Evolutionary conservation across 192 early-diverging fungal genomes (phyloP), one percentile per base, ranked within the genome.

Genomic region (Allomyces arbusculus): DNA sequence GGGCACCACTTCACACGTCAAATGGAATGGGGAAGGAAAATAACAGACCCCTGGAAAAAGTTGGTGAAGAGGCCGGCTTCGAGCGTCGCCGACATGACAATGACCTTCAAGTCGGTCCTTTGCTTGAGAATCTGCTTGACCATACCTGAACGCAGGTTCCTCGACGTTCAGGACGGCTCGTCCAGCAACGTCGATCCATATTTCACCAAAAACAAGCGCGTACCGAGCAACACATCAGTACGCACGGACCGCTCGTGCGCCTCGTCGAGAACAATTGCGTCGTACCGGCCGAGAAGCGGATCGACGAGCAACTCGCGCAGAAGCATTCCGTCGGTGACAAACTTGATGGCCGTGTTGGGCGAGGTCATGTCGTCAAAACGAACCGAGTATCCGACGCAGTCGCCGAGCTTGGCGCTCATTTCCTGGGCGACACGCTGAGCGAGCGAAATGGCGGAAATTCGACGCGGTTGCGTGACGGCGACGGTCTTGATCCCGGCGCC

Each of bases 221-320:
- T 58, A 10, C 93, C 96, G 76, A 99, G 91, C 40, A 99, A 69
- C 61, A 99, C 89, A 73, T 99, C 96, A 0, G 96, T 99, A 23
- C 96, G 79, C 69, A 99, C 67, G 0, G 90, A 95, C n/a, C 96
- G 85, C 75, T 99, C 96, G 72, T 99, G 96, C 0, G 95, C 95
- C 71, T 99, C 95, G 68, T 99, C 95, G 44, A 99, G 71, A 26
- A 99, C 81, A 68, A 99, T 84, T 10, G 89, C 87, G 33, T 84
- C 83, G 74, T 99, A 99, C 33, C 80, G 70, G 1, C 75, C 67
- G 10, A 99, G 71, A 64, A 91, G 62, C 20, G 81, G 78, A 71
- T 99, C 94, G 5, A 84, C 79, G 63, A 96, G 74, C 6, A 96
- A 78, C 72, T 99, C 95, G 9, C 94, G 79, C 24, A 99, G 70